Evolutionary conservation across 1,139 yeast species (phyloP).

Genomic region (Debaryomycetaceae sp.): DNA sequence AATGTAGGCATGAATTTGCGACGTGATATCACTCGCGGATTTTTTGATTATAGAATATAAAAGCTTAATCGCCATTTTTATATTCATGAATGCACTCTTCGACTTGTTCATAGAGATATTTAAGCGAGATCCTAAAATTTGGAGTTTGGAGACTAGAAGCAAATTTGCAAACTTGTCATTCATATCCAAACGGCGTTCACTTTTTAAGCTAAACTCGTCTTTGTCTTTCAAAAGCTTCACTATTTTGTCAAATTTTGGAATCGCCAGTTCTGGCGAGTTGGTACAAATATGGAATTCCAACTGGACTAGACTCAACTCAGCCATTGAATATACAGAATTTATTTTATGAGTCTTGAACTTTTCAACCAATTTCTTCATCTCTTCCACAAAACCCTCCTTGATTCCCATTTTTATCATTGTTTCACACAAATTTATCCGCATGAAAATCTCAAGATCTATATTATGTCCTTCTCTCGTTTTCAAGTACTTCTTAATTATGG

Average conservation of each 20-base stretch:
- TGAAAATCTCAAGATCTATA: slow-evolving; percentile 6
- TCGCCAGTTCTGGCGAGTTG: slow-evolving; percentile 15
- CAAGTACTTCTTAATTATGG: slow-evolving; percentile 13
- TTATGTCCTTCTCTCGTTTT: not conserved
- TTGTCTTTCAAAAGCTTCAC: slow-evolving; percentile 22
- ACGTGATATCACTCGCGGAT: slow-evolving; percentile 19
- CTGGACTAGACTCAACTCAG: slow-evolving; percentile 30
- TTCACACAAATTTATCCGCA: slow-evolving; percentile 13
- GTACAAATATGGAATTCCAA: slow-evolving; percentile 19
- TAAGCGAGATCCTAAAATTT: slow-evolving; percentile 23
- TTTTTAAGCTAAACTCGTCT: slow-evolving; percentile 25
- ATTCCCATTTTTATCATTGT: slow-evolving; percentile 11
- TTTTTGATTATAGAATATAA: slow-evolving; percentile 40
- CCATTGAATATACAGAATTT: slow-evolving; percentile 6
- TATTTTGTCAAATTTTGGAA: slow-evolving; percentile 20
- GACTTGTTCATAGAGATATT: slow-evolving; percentile 13
- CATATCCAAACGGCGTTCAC: slow-evolving; percentile 14
- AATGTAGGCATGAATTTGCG: slow-evolving; percentile 18
- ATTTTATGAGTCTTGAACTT: slow-evolving; percentile 10
- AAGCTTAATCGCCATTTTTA: slow-evolving; percentile 39
- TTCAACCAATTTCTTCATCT: slow-evolving; percentile 12
- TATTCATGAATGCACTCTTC: slow-evolving; percentile 23
- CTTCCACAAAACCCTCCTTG: slow-evolving; percentile 10
- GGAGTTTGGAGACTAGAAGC: slow-evolving; percentile 33
- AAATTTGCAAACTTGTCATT: slow-evolving; percentile 29